Conservation (phyloP, 2,329 filamentous ascomycete genomes). For the Beauveria varroae region DNA sequence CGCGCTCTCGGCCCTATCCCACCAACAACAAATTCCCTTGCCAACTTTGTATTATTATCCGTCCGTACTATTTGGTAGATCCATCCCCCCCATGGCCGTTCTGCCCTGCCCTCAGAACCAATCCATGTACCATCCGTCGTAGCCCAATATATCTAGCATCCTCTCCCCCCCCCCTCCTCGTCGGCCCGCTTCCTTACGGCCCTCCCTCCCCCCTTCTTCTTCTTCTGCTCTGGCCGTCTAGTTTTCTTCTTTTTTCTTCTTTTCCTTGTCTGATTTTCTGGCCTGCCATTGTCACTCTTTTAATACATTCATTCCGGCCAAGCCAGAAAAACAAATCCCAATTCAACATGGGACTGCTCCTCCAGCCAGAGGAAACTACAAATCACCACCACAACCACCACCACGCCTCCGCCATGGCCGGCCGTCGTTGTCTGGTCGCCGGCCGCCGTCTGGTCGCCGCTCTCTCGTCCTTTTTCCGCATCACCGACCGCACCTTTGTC, state of each 20-base stretch:
- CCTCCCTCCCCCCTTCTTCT: neutral
- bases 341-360: slow-evolving; percentile 8
- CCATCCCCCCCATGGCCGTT: neutral
- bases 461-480: slow-evolving; percentile 5
- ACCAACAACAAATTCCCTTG: neutral
- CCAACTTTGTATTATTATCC: no score
- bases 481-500: slow-evolving; percentile 10
- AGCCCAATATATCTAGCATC: neutral
- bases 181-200: neutral
- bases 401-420: neutral
- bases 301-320: no score
- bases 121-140: neutral
- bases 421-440: neutral
- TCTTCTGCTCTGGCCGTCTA: no score
- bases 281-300: neutral
- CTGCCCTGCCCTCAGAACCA: neutral
- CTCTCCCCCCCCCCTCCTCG: neutral
- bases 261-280: neutral
- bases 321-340: neutral
- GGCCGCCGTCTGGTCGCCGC: neutral
- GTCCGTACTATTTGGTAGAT: neutral
- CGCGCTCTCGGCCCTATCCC: neutral
- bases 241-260: neutral
- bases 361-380: neutral
- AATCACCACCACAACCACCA: neutral